Percentiles rank a stretch among this genome's conserved stretches.
Conservation (phyloP, 352 stramenopile genomes). For the Elongisporangium prolatum region DNA sequence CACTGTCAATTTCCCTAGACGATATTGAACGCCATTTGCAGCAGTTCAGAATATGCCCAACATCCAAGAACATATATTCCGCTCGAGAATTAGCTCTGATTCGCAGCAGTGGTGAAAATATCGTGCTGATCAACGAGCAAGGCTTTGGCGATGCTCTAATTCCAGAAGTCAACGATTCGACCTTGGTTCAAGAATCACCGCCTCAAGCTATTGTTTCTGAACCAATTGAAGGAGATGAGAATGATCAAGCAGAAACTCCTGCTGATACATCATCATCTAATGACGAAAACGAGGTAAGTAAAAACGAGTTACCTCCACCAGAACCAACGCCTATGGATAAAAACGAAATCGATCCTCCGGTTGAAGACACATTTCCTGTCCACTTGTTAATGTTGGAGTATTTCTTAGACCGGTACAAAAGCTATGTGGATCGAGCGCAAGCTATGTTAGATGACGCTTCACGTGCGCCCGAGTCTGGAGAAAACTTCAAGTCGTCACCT, state of each 20-base stretch:
- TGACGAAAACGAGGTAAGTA: conserved; percentile 10
- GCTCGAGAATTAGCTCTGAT: conserved; percentile 43
- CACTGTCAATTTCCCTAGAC: conserved; percentile 31
- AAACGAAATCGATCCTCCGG: conserved; percentile 29
- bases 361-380: conserved; percentile 31
- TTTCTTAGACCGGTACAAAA: conserved; percentile 26
- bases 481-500: background rate
- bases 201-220: background rate
- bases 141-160: background rate
- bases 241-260: conserved; percentile 2
- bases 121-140: background rate
- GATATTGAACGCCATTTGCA: conserved; percentile 29
- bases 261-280: background rate
- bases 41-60: conserved; percentile 31
- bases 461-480: background rate
- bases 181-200: background rate
- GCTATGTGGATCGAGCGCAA: conserved; percentile 23
- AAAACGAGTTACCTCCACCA: conserved; percentile 3
- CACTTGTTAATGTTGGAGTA: conserved; percentile 17
- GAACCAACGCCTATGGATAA: conserved; percentile 24
- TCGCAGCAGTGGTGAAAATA: background rate
- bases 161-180: background rate
- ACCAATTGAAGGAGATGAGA: conserved; percentile 1
- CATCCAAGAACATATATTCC: conserved; percentile 45
- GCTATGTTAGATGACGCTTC: conserved; percentile 5